phyloP scores from a whole-genome alignment of 1,284 basidiomycete species.

The Trametes versicolor region DNA sequence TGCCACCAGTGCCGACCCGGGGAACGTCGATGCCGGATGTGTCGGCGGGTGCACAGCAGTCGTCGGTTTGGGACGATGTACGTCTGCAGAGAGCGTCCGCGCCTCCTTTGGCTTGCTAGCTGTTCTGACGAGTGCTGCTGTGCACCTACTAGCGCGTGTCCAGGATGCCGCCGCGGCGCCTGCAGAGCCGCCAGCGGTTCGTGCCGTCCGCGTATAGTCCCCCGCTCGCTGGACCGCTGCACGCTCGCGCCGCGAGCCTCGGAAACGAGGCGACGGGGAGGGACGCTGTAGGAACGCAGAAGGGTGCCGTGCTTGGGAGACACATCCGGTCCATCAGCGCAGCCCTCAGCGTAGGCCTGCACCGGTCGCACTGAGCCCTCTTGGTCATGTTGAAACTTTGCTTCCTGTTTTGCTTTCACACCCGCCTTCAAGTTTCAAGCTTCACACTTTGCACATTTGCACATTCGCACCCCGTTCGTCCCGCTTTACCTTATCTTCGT shows the following conservation, averaged over 20 bases:
- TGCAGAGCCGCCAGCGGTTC: not conserved
- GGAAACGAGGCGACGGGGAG: not conserved
- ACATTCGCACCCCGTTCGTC: not conserved
- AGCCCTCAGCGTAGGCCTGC: constrained; percentile 4
- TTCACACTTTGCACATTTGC: too few species aligned
- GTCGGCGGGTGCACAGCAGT: constrained; percentile 1
- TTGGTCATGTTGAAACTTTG: not conserved
- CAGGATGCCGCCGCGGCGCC: not conserved
- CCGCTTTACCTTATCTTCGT: not conserved
- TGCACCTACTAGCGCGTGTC: constrained; percentile 3
- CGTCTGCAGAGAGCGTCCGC: constrained; percentile 16
- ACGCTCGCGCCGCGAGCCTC: constrained; percentile 12
- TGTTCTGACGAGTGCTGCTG: constrained; percentile 12
- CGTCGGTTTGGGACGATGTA: constrained; percentile 18
- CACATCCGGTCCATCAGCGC: constrained; percentile 24
- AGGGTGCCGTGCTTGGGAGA: constrained; percentile 8
- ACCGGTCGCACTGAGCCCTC: constrained; percentile 1
- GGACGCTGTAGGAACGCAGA: not conserved
- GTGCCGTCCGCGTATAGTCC: constrained; percentile 7
- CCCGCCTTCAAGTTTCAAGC: constrained; percentile 2
- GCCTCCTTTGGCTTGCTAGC: constrained; percentile 13
- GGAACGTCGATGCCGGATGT: constrained; percentile 1
- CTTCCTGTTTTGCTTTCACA: not conserved
- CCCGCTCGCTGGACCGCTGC: not conserved
- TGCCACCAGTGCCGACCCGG: constrained; percentile 30